These are phyloP conservation scores for Zea mays DNA, from an alignment of 176 grass and related monocot species.

Conservation along the genomic window Zm-B73-REFERENCE-NAM-5.0 NC_050102.1:133218501-133219000, in stretches of 20 bases:
- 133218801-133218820: constrained; percentile 49
- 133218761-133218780: background rate
- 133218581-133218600: too few species aligned
- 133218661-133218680: too few species aligned
- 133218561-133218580: too few species aligned
- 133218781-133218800: constrained; percentile 36
- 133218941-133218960: constrained; percentile 33
- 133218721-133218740: background rate
- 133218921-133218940: background rate
- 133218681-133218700: too few species aligned
- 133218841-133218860: background rate
- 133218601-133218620: too few species aligned
- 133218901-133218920: too few species aligned
- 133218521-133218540: too few species aligned
- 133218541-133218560: too few species aligned
- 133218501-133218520: too few species aligned
- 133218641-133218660: too few species aligned
- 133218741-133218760: background rate
- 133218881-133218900: constrained; percentile 34
- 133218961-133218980: constrained; percentile 21
- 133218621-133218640: too few species aligned
- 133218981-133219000: constrained; percentile 27
- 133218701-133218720: background rate
- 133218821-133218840: constrained; percentile 19
- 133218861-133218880: constrained; percentile 41